A percentile compares a stretch with the other conserved stretches of the same genome.
phyloP scores from a whole-genome alignment of 2,329 filamentous ascomycete species.

The Colletotrichum brevisporum region DNA sequence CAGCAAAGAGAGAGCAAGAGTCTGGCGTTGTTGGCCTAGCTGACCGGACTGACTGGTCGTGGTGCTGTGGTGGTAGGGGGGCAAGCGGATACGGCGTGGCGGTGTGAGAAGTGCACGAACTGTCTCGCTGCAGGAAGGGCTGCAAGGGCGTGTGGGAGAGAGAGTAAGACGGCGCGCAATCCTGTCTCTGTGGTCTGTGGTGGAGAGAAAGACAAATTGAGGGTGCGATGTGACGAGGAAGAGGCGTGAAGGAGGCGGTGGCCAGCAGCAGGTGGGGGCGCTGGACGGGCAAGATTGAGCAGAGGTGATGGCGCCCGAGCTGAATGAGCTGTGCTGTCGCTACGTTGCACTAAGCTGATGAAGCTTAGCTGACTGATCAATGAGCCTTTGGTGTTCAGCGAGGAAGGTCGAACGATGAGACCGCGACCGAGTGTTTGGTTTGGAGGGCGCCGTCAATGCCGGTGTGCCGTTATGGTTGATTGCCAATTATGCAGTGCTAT shows the following conservation, averaged over 20 bases:
- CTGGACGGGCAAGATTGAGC: neutral
- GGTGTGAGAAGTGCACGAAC: neutral
- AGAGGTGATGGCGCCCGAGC: too few species aligned
- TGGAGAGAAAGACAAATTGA: neutral
- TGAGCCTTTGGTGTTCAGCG: too few species aligned
- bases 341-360: too few species aligned
- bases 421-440: neutral
- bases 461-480: conserved; percentile 2
- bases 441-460: conserved; percentile 8
- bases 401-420: neutral
- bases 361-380: too few species aligned
- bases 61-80: neutral
- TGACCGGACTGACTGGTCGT: conserved; percentile 17
- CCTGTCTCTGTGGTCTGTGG: too few species aligned
- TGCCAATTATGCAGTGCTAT: conserved; percentile 7
- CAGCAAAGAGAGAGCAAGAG: conserved; percentile 3
- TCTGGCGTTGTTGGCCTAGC: conserved; percentile 4
- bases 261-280: neutral
- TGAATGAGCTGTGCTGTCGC: too few species aligned
- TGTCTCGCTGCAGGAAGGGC: too few species aligned
- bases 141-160: neutral
- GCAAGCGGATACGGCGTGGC: neutral
- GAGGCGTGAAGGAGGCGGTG: neutral
- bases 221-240: neutral
- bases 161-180: neutral